phyloP scores from a whole-genome alignment of 176 grass and related monocot genomes.

The Typha latifolia region DNA sequence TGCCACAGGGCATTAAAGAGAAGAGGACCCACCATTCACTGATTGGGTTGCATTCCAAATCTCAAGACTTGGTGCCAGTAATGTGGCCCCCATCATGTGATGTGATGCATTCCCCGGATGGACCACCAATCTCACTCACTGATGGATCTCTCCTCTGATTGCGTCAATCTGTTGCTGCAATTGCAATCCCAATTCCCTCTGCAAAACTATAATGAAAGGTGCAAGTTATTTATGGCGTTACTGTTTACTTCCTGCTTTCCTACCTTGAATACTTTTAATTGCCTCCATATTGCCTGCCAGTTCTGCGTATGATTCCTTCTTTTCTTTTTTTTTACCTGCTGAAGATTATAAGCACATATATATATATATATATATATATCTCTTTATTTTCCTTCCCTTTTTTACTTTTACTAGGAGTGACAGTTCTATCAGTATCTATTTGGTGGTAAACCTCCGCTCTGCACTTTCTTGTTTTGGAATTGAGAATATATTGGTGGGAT shows the following conservation, averaged over 20 bases:
- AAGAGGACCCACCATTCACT: neutral
- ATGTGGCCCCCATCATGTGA: neutral
- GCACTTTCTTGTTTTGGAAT: constrained; percentile 3
- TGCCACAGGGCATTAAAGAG: neutral
- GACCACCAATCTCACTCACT: neutral
- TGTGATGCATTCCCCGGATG: neutral
- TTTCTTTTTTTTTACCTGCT: no score
- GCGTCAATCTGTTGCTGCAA: no score
- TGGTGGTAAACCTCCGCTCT: neutral
- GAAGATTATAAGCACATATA: no score
- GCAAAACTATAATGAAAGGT: neutral
- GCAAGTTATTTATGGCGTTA: neutral
- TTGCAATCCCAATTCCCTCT: neutral
- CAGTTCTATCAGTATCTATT: neutral
- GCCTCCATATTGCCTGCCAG: neutral
- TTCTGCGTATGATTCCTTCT: neutral
- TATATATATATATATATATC: no score
- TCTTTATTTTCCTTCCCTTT: no score
- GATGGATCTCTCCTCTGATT: neutral
- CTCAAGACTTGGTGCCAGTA: neutral
- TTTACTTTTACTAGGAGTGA: neutral
- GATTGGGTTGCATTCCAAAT: constrained; percentile 1
- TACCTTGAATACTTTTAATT: neutral
- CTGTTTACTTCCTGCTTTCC: neutral
- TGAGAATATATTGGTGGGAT: constrained; percentile 19